Conservation (phyloP, 768 basidiomycete species). For the Phaeotremella fagi region DNA sequence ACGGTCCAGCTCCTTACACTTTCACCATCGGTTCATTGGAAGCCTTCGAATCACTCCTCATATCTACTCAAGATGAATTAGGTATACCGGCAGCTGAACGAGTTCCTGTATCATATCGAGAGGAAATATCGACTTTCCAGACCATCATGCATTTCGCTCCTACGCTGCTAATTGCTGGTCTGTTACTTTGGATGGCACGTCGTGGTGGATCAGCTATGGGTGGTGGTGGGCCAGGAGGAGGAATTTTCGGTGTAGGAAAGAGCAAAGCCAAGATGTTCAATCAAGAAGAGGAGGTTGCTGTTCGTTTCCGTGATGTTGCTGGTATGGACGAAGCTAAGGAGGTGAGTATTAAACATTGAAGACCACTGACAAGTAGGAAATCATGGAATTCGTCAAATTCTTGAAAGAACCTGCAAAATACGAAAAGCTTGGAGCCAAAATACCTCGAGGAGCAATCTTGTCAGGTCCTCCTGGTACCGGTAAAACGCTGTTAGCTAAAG, state of each 20-base stretch:
- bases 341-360: slow-evolving; percentile 21
- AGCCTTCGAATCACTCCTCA: slow-evolving; percentile 89
- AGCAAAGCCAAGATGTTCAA: slow-evolving; percentile 92
- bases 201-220: slow-evolving; percentile 58
- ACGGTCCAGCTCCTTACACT: slow-evolving; percentile 56
- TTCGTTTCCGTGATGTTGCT: slow-evolving; percentile 93
- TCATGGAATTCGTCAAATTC: slow-evolving; percentile 99
- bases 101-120: slow-evolving; percentile 93
- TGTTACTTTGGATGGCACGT: slow-evolving; percentile 80
- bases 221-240: slow-evolving; percentile 62
- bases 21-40: slow-evolving; percentile 98
- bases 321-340: slow-evolving; percentile 99
- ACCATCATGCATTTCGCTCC: slow-evolving; percentile 87
- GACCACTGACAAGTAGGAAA: slow-evolving; percentile 55
- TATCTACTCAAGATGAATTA: slow-evolving; percentile 87
- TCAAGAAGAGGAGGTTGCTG: slow-evolving; percentile 88
- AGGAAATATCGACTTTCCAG: slow-evolving; percentile 79
- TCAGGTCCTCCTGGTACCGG: slow-evolving; percentile 76
- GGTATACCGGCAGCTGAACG: slow-evolving; percentile 87
- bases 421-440: slow-evolving; percentile 95
- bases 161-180: slow-evolving; percentile 83
- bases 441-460: slow-evolving; percentile 52
- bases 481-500: slow-evolving; percentile 96
- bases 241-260: slow-evolving; percentile 96
- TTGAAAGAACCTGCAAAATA: slow-evolving; percentile 91